These are phyloP conservation scores for Mrakia blollopis DNA, from an alignment of 768 basidiomycete species.

Conservation along the genomic window DNA sequence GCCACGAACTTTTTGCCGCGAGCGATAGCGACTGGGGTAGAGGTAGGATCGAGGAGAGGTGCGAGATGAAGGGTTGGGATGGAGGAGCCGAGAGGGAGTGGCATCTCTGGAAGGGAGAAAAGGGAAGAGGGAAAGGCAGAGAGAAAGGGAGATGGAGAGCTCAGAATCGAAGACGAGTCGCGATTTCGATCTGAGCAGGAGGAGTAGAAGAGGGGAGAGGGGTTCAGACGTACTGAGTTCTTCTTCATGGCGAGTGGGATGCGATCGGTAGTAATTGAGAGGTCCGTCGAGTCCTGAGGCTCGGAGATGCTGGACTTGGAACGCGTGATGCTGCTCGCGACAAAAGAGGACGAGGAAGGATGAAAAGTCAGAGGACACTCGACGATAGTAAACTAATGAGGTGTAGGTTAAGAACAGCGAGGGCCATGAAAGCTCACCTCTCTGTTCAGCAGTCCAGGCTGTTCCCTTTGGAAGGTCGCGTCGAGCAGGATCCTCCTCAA, in stretches of 20 bases:
- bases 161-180: background rate
- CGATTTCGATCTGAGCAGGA: too few relatives aligned
- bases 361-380: too few relatives aligned
- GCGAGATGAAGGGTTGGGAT: background rate
- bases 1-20: background rate
- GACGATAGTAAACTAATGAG: too few relatives aligned
- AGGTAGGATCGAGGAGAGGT: background rate
- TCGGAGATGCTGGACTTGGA: background rate
- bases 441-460: background rate
- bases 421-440: background rate
- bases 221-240: background rate
- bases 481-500: constrained; percentile 6
- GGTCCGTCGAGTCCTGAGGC: background rate
- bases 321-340: background rate
- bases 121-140: background rate
- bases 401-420: too few relatives aligned
- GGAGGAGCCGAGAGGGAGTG: background rate
- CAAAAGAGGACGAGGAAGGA: background rate
- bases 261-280: constrained; percentile 9
- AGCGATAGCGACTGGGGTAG: background rate
- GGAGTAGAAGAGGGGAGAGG: background rate
- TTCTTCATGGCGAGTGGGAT: background rate
- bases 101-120: background rate
- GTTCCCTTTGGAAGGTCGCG: background rate
- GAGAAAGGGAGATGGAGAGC: too few relatives aligned